Base-by-base conservation (phyloP, 495 filamentous ascomycete species). In the Daldinia loculata region DNA sequence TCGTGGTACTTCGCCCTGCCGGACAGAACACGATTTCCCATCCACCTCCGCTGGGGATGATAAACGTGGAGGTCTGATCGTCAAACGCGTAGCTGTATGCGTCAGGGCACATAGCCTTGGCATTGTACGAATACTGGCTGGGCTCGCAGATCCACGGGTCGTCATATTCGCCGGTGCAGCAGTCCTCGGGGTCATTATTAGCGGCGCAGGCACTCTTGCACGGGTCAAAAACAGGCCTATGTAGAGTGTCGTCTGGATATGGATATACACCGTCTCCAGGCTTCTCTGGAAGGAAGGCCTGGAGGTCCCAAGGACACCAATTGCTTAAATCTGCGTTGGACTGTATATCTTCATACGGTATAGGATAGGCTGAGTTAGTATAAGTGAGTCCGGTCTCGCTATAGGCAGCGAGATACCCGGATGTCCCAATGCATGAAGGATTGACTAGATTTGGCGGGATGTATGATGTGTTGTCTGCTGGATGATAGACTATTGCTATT, bases 1-100 rank as follows among this genome's bases (percentile, higher is more conserved):
- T 93, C 63, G 87, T 89, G 3, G 91, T 92, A 55, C 89, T 91
- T 11, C 89, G 80, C 0, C 90, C 92, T 3, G 76, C 75, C 0
- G 92, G 92, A 72, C 92, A 94, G 74, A 94, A 93, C 9, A 87
- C 80, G n/a, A 94, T 82, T 77, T 93, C 85, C 81, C 89, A 95
- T 1, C 91, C 92, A 5, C 85, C 89, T 5, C 91, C 91, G 27
- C 81, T 81, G 0, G 92, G 91, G 7, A 93, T 85, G 64, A 92
- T 90, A 76, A 95, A 94, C 0, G 92, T 94, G 48, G 87, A 89
- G 6, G 84, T 85, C 57, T 86, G 80, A 79, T 95, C 92, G 72
- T 95, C 91, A 69, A 87, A 94, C 9, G 92, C 90, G 74, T 86
- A 95, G 74, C 88, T 91, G 77, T 94, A 95, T 17, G 92, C 92